phyloP scores from a whole-genome alignment of 2,329 filamentous ascomycete species.

The Trichoderma afroharzianum region DNA sequence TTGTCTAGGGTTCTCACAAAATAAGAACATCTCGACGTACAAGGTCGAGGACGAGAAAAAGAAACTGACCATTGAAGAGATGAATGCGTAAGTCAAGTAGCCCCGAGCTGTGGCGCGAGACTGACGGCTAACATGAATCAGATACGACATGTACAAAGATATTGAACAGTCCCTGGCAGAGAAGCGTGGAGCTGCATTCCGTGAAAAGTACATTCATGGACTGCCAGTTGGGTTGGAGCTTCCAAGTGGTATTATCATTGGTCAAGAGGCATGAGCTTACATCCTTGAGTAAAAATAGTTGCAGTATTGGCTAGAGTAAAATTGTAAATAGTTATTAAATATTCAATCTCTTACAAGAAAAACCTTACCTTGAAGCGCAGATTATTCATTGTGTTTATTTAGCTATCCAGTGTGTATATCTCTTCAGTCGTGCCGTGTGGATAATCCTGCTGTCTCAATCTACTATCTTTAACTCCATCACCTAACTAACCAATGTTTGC shows the following conservation, averaged over 20 bases:
- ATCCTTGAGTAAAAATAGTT: neutral
- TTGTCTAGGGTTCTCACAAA: constrained; percentile 56
- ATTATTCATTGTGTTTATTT: neutral
- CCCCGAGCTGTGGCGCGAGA: accelerated
- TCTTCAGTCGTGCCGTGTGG: neutral
- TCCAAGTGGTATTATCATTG: constrained; percentile 45
- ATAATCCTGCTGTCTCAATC: neutral
- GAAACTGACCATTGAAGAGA: constrained; percentile 65
- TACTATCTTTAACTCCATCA: neutral
- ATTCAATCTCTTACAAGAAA: neutral
- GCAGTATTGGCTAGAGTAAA: neutral
- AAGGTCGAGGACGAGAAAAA: constrained; percentile 59
- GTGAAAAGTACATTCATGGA: constrained; percentile 39
- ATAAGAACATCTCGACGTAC: constrained; percentile 54
- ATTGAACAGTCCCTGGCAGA: constrained; percentile 46
- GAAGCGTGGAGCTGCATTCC: constrained; percentile 32
- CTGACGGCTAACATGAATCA: constrained; percentile 21
- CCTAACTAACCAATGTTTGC: neutral
- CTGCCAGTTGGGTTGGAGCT: constrained; percentile 46
- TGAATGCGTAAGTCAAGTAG: constrained; percentile 53
- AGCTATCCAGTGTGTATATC: neutral
- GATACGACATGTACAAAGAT: constrained; percentile 58
- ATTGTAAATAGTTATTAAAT: neutral
- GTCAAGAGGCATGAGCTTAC: constrained; percentile 15
- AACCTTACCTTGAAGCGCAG: neutral